phyloP scores from a whole-genome alignment of 768 basidiomycete genomes.

The Amanita phalloides region DNA sequence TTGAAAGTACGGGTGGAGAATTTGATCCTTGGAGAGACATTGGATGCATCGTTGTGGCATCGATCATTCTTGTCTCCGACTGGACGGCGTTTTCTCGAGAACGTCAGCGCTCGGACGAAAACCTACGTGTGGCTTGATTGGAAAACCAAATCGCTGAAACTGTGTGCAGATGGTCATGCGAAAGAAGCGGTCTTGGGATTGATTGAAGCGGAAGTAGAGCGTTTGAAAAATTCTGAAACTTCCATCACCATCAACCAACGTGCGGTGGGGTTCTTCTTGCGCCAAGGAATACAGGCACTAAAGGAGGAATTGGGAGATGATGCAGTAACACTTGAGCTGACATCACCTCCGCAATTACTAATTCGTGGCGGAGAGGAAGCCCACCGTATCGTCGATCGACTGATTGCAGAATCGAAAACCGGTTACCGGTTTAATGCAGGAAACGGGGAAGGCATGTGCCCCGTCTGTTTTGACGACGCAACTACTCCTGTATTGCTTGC shows the following conservation, averaged over 20 bases:
- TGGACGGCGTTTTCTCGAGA: slow-evolving; percentile 24
- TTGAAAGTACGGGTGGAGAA: slow-evolving; percentile 53
- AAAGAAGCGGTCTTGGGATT: slow-evolving; percentile 31
- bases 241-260: slow-evolving; percentile 24
- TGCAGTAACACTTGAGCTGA: slow-evolving; percentile 34
- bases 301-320: slow-evolving; percentile 45
- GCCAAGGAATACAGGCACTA: slow-evolving; percentile 36
- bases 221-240: slow-evolving; percentile 33
- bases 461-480: slow-evolving; percentile 5
- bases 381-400: neutral
- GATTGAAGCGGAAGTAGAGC: slow-evolving; percentile 37
- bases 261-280: slow-evolving; percentile 39
- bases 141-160: slow-evolving; percentile 31
- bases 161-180: slow-evolving; percentile 31
- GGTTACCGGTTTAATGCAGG: neutral
- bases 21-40: slow-evolving; percentile 37
- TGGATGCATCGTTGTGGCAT: slow-evolving; percentile 40
- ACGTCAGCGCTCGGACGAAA: slow-evolving; percentile 22
- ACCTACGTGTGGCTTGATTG: slow-evolving; percentile 37
- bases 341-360: slow-evolving; percentile 26
- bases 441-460: neutral
- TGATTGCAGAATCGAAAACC: neutral
- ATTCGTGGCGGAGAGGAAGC: slow-evolving; percentile 50
- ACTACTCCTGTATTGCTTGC: neutral
- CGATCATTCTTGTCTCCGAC: slow-evolving; percentile 21